Evolutionary conservation across 176 grass and related monocot species (phyloP).

Genomic region (Musa acuminata): DNA sequence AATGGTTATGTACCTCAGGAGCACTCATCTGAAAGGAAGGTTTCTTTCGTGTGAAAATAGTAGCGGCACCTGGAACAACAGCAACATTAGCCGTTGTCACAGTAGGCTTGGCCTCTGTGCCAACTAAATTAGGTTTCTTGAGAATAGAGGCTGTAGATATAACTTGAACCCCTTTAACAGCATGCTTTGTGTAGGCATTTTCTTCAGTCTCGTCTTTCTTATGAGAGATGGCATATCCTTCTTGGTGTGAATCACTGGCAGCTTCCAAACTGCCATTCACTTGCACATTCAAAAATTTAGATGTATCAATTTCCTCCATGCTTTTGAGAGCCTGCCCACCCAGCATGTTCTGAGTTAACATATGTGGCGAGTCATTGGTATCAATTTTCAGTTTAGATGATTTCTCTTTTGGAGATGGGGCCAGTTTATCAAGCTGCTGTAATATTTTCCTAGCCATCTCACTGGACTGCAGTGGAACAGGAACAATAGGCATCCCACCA

Average conservation of each 20-base stretch:
- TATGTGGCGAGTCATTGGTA: constrained; percentile 6
- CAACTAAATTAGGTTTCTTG: background rate
- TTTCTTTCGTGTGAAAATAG: constrained; percentile 10
- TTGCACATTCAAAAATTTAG: constrained; percentile 16
- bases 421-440: constrained; percentile 45
- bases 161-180: constrained; percentile 20
- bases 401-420: constrained; percentile 31
- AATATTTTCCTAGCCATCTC: constrained; percentile 56
- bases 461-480: constrained; percentile 36
- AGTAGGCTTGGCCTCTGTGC: constrained; percentile 10
- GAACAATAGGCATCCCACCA: constrained; percentile 17
- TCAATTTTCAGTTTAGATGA: constrained; percentile 20
- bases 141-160: constrained; percentile 1
- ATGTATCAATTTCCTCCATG: constrained; percentile 14
- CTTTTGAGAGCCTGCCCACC: constrained; percentile 5
- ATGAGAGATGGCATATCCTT: constrained; percentile 18
- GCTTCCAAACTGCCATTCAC: constrained; percentile 1
- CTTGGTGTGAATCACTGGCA: background rate
- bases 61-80: constrained; percentile 14
- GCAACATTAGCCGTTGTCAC: background rate
- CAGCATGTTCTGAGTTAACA: constrained; percentile 1
- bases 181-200: constrained; percentile 12
- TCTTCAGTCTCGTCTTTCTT: constrained; percentile 20
- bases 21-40: constrained; percentile 16
- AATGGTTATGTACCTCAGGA: constrained; percentile 22